Evolutionary conservation across 1,139 yeast genomes (phyloP).

Genomic region (Diutina mesorugosa): DNA sequence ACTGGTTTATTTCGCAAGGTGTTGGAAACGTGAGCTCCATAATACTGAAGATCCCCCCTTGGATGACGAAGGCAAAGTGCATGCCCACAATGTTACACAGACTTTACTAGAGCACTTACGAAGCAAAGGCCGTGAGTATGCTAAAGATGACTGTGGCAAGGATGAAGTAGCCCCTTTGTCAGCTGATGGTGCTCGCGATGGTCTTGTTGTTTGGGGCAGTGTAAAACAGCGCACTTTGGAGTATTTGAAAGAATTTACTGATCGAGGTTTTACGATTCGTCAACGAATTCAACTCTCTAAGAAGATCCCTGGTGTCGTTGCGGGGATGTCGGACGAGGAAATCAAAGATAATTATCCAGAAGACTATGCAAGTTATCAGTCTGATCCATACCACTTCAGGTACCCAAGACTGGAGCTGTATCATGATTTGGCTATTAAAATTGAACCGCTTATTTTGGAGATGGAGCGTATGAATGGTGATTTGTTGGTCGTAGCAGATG

Average conservation of each 20-base stretch:
- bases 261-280: slow-evolving; percentile 39
- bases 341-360: slow-evolving; percentile 48
- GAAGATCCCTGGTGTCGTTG: slow-evolving; percentile 83
- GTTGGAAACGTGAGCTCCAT: slow-evolving; percentile 50
- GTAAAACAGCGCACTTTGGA: slow-evolving; percentile 75
- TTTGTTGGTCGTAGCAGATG: slow-evolving; percentile 84
- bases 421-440: slow-evolving; percentile 87
- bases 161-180: slow-evolving; percentile 22
- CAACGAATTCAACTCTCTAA: slow-evolving; percentile 80
- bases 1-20: slow-evolving; percentile 77
- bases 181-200: slow-evolving; percentile 33
- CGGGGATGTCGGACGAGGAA: slow-evolving; percentile 49
- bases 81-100: slow-evolving; percentile 32
- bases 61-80: slow-evolving; percentile 42
- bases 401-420: slow-evolving; percentile 89
- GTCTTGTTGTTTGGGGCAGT: slow-evolving; percentile 81
- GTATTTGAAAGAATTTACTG: slow-evolving; percentile 57
- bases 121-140: slow-evolving; percentile 16
- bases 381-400: slow-evolving; percentile 87
- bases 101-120: slow-evolving; percentile 25
- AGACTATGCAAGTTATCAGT: slow-evolving; percentile 51
- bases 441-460: slow-evolving; percentile 86
- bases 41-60: slow-evolving; percentile 52
- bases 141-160: too few species aligned
- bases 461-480: slow-evolving; percentile 89